Evolutionary conservation across 2,329 filamentous ascomycete genomes (phyloP), one percentile per base, ranked within the genome.

Genomic region (Raffaelea albimanens): DNA sequence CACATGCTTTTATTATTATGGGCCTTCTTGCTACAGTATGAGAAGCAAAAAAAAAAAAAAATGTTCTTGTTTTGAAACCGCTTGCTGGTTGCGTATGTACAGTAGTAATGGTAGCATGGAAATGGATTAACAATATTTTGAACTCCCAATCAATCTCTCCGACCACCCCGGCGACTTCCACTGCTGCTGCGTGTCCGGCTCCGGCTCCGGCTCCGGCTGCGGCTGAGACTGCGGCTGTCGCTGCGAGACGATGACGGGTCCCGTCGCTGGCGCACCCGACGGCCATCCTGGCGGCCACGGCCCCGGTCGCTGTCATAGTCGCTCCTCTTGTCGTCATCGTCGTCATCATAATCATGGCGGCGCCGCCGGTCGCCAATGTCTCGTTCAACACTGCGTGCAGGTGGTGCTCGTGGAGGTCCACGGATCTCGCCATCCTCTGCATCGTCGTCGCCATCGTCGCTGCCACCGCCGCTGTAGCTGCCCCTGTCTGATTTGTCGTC

Each of bases 151-250:
- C n/a, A n/a, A n/a, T n/a, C n/a, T n/a, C n/a, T n/a, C n/a, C n/a
- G n/a, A n/a, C n/a, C n/a, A n/a, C n/a, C n/a, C n/a, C n/a, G n/a
- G n/a, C n/a, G n/a, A n/a, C 36, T 20, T 2, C 14, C 22, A 13
- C 11, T 20, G 21, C 33, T 10, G 40, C 46, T 47, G n/a, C 16
- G n/a, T n/a, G 43, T 45, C 13, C 46, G 29, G 8, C 41, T 40
- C 2, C 42, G 29, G 31, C 40, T 47, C 4, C 16, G 25, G 34
- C 42, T 44, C 29, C 46, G 41, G 41, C 29, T 47, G n/a, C n/a
- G 25, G 16, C 41, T 43, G 40, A 13, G 22, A 22, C 31, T 22
- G 16, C 7, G 43, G 34, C 33, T 38, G 41, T 33, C 31, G 23
- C 40, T 40, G 25, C n/a, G 23, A 21, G 39, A 5, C 7, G 23